Evolutionary conservation across 2,329 filamentous ascomycete species (phyloP).

Genomic region (Nemania sp.): DNA sequence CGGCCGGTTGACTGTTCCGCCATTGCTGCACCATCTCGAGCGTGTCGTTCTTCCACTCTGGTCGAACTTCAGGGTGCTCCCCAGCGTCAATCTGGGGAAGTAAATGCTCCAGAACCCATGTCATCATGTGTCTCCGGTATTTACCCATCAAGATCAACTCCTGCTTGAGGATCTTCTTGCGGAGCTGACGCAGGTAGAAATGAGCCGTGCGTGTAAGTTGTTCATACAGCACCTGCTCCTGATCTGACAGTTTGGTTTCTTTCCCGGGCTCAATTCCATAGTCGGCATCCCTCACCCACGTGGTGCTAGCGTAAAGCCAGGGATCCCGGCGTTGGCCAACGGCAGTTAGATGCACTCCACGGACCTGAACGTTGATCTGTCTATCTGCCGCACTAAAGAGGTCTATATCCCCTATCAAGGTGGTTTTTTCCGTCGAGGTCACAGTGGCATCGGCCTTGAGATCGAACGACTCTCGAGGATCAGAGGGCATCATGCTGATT

Average conservation of each 20-base stretch:
- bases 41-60: conserved; percentile 19
- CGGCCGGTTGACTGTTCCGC: conserved; percentile 1
- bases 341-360: too few species aligned
- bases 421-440: too few species aligned
- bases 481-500: too few species aligned
- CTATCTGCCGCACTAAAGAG: too few species aligned
- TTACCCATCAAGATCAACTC: neutral
- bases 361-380: too few species aligned
- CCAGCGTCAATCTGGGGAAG: conserved; percentile 9
- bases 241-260: neutral
- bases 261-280: conserved; percentile 7
- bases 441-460: too few species aligned
- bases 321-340: too few species aligned
- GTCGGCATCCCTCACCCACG: neutral
- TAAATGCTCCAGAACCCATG: conserved; percentile 15
- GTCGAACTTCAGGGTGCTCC: neutral
- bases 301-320: neutral
- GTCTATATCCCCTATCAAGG: too few species aligned
- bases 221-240: neutral
- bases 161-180: conserved; percentile 11
- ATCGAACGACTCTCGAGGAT: too few species aligned
- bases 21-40: conserved; percentile 15
- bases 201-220: conserved; percentile 7
- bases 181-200: conserved; percentile 22
- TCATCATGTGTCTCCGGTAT: conserved; percentile 18